These are phyloP conservation scores for Hypomontagnella monticulosa DNA, from an alignment of 495 filamentous ascomycete species.

Conservation along the genomic window DNA sequence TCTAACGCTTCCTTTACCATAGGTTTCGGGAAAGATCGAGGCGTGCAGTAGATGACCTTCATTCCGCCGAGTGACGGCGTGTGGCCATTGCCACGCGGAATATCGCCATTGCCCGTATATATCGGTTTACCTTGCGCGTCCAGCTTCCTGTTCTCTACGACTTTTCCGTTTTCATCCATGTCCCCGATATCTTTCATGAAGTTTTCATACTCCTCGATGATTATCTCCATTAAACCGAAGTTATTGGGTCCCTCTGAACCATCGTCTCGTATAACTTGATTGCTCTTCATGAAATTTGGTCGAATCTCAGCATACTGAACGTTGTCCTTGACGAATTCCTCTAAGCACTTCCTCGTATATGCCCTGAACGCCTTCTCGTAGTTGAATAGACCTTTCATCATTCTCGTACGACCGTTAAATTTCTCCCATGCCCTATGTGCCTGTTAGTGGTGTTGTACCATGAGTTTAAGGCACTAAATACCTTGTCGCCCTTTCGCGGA, in stretches of 20 bases:
- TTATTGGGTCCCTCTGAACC: constrained; percentile 55
- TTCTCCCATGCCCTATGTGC: constrained; percentile 60
- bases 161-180: constrained; percentile 38
- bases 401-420: constrained; percentile 64
- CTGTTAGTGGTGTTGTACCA: constrained; percentile 13
- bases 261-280: constrained; percentile 59
- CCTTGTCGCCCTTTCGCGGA: constrained; percentile 37
- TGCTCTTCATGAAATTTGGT: constrained; percentile 66
- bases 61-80: constrained; percentile 51
- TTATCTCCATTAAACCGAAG: constrained; percentile 59
- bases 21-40: constrained; percentile 64
- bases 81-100: constrained; percentile 31
- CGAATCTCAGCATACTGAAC: constrained; percentile 68
- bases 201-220: constrained; percentile 56
- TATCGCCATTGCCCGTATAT: constrained; percentile 2
- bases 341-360: constrained; percentile 58
- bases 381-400: constrained; percentile 70
- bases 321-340: constrained; percentile 62
- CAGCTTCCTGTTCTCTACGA: constrained; percentile 29
- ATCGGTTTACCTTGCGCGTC: constrained; percentile 22
- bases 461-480: neutral
- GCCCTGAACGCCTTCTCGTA: constrained; percentile 60
- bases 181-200: constrained; percentile 52
- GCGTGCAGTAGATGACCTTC: constrained; percentile 64
- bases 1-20: constrained; percentile 72